Evolutionary conservation across 352 stramenopile genomes (phyloP), one percentile per base, ranked within the genome.

Genomic region (Phytopythium montanum): DNA sequence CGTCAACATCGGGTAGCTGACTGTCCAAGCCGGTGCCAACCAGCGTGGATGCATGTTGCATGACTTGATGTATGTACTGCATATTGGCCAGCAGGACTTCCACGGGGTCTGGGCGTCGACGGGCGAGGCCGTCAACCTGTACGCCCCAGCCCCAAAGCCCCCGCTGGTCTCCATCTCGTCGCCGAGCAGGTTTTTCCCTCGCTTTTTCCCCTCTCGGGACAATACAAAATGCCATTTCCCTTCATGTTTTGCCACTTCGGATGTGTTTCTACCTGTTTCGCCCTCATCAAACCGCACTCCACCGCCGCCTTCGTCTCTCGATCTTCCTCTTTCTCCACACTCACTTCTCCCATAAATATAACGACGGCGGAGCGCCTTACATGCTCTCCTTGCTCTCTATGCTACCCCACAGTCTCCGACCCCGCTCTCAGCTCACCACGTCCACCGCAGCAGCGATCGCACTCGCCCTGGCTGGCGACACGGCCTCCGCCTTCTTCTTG

Each of bases 401-500:
- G 41, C 49, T 42, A 55, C 16, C 29, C 26, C 16, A 39, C 49
- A 31, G 29, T 26, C 26, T 16, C 29, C 36, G 13, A 5, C 13
- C 38, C n/a, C 38, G 25, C 41, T 48, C 3, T 26, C n/a, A 57
- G 53, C 6, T 59, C 25, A 38, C 48, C 8, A 13, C 34, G 3
- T 49, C 51, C 2, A 33, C 21, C 33, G 45, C 54, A 34, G 31
- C 61, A 34, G 65, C 61, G 19, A n/a, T 42, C 45, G 56, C 59
- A 18, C 14, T 54, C 29, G 36, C 19, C 41, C 74, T 76, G 9
- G 60, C 54, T 0, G 68, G 67, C 19, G 70, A 79, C 16, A 60
- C 51, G 3, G 54, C 46, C 5, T 66, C 25, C 59, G 52, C 18
- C 50, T 49, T 78, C 66, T 53, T 86, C 56, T 83, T 87, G 45